A percentile compares a stretch with the other conserved stretches of the same genome.
These are phyloP conservation scores for Ogataea degrootiae DNA, from an alignment of 805 yeast genomes.

Conservation along the genomic window DNA sequence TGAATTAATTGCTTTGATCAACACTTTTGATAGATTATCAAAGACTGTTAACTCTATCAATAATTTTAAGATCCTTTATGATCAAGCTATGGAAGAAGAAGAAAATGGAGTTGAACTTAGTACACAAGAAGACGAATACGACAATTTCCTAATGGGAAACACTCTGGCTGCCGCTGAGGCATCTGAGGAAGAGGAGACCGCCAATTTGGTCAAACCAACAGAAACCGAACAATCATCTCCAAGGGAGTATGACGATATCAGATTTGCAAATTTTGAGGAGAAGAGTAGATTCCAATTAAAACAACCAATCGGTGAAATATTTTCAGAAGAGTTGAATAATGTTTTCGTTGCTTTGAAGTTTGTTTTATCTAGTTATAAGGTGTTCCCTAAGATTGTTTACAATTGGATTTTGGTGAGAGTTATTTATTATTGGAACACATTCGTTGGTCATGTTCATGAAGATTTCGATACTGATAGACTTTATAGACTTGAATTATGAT, in stretches of 20 bases:
- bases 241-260: slow-evolving; percentile 16
- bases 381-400: slow-evolving; percentile 63
- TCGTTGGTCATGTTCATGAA: slow-evolving; percentile 54
- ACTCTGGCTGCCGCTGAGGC: background rate
- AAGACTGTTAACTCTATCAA: slow-evolving; percentile 75
- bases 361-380: slow-evolving; percentile 58
- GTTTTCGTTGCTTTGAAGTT: slow-evolving; percentile 60
- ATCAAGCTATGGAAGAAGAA: slow-evolving; percentile 25
- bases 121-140: slow-evolving; percentile 2
- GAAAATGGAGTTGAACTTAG: slow-evolving; percentile 17
- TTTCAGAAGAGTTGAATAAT: slow-evolving; percentile 45
- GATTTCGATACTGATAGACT: slow-evolving; percentile 30
- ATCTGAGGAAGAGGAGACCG: background rate
- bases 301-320: slow-evolving; percentile 33
- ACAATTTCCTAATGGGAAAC: background rate
- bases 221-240: background rate
- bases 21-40: slow-evolving; percentile 88
- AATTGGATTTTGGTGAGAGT: slow-evolving; percentile 43
- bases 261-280: slow-evolving; percentile 14
- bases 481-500: slow-evolving; percentile 21
- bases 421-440: slow-evolving; percentile 64
- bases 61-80: slow-evolving; percentile 59
- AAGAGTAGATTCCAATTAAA: slow-evolving; percentile 8
- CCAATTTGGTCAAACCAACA: background rate
- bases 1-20: slow-evolving; percentile 85